Percentiles rank a stretch among this genome's conserved stretches.
These are phyloP conservation scores for Mucor indicus DNA, from an alignment of 371 early-diverging fungal genomes.

Conservation along the genomic window DNA sequence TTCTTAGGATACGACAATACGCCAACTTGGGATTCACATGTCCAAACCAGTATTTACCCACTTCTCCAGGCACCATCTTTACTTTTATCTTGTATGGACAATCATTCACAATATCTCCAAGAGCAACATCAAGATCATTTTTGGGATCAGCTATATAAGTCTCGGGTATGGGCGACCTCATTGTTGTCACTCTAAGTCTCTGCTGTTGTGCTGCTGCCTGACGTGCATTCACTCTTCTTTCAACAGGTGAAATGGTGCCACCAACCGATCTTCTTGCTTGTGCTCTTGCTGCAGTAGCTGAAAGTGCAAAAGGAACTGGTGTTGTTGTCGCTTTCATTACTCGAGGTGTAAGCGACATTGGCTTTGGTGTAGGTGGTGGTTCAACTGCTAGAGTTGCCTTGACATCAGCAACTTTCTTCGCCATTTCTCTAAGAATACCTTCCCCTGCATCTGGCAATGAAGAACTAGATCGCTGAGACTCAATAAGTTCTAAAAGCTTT, in stretches of 20 bases:
- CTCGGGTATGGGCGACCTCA: constrained; percentile 23
- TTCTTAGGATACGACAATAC: constrained; percentile 68
- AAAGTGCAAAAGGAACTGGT: constrained; percentile 4
- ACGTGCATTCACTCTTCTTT: constrained; percentile 13
- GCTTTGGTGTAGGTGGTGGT: constrained; percentile 23
- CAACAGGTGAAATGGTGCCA: constrained; percentile 16
- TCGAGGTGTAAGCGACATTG: constrained; percentile 28
- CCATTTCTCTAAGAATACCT: constrained; percentile 18
- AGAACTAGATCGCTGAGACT: constrained; percentile 24
- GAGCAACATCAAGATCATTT: constrained; percentile 69
- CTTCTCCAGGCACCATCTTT: constrained; percentile 58
- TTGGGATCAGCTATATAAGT: constrained; percentile 63
- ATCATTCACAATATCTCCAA: constrained; percentile 69
- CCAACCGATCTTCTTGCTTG: constrained; percentile 1
- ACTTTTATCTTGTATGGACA: constrained; percentile 40
- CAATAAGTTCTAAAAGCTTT: constrained; percentile 35
- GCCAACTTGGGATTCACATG: constrained; percentile 67
- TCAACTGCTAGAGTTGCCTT: constrained; percentile 22
- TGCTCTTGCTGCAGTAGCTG: constrained; percentile 10
- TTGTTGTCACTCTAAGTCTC: constrained; percentile 3
- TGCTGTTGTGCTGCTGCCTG: constrained; percentile 8
- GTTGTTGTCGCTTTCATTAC: constrained; percentile 19
- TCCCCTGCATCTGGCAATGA: constrained; percentile 7
- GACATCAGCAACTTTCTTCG: constrained; percentile 17
- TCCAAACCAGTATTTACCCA: constrained; percentile 74